phyloP scores from a whole-genome alignment of 768 basidiomycete species.

The Russula lepida region DNA sequence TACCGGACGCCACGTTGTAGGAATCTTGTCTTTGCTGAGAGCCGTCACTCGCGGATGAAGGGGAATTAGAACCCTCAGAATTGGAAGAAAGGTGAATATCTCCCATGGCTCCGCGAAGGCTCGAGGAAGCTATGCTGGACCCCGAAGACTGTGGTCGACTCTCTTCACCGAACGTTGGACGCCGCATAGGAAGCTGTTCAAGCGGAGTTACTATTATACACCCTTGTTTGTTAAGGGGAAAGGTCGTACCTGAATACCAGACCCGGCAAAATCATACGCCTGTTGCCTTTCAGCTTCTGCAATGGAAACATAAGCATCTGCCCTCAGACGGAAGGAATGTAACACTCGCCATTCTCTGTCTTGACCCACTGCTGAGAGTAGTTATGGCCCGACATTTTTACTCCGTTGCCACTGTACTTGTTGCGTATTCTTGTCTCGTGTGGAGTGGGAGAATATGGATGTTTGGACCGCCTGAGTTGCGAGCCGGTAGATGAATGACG shows the following conservation, averaged over 20 bases:
- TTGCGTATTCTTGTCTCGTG: constrained; percentile 16
- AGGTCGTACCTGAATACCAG: constrained; percentile 22
- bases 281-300: constrained; percentile 16
- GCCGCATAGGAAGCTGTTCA: constrained; percentile 19
- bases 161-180: constrained; percentile 23
- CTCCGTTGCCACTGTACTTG: constrained; percentile 10
- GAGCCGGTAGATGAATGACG: constrained; percentile 8
- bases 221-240: constrained; percentile 6
- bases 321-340: background rate
- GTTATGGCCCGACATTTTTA: constrained; percentile 17
- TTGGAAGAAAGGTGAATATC: constrained; percentile 38
- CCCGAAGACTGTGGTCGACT: constrained; percentile 30
- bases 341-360: constrained; percentile 15
- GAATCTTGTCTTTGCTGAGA: constrained; percentile 25
- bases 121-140: constrained; percentile 39
- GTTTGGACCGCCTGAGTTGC: constrained; percentile 18
- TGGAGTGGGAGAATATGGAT: constrained; percentile 15
- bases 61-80: constrained; percentile 25
- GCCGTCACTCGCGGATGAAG: constrained; percentile 22
- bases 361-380: constrained; percentile 20
- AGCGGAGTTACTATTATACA: constrained; percentile 25
- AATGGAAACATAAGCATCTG: background rate
- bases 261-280: constrained; percentile 17
- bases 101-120: constrained; percentile 57
- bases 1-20: constrained; percentile 20